Base-by-base conservation (phyloP, 169 alveolate genomes). In the Cryptosporidium muris region DNA sequence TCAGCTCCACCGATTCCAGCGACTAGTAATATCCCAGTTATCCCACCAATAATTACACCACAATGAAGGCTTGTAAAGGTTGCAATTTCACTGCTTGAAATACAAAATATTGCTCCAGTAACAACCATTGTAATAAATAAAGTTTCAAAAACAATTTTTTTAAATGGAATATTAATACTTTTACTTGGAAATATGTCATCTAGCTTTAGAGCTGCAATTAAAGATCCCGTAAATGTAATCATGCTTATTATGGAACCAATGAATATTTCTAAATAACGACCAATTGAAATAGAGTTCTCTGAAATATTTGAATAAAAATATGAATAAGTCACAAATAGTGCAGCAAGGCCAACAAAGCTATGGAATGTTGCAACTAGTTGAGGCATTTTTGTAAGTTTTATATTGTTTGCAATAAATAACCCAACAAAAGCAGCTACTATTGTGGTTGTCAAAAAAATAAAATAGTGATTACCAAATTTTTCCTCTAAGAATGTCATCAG, bases 11-110 rank as follows among this genome's bases (percentile, higher is more conserved):
- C 95, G 49, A 92, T 91, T 16, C 92, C 36, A 66, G 94, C 92
- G 62, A 94, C 93, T 65, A 95, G 85, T 64, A 92, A 95, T 82
- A 90, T 91, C 40, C 96, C 98, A 62, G 91, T 89, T 89, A 68
- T 74, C 89, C 91, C 94, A 81, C 74, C 54, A 4, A 74, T 52
- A 42, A 74, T 74, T 65, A 81, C 66, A 9, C 89, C 89, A 52
- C 85, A 67, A 25, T 74, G 85, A 45, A 74, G 47, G 51, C 60
- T 74, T 8, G 85, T 74, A 25, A 60, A 45, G 12, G 45, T 60
- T 58, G 34, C 16, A 25, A 74, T 16, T 47, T 74, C 74, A 40
- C 60, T 58, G 6, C 45, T 60, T 38, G 85, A 48, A 16, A 49
- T 34, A 60, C 85, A 74, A 48, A 74, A 74, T 7, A 58, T 40